These are phyloP conservation scores for Saksenaea oblongispora DNA, from an alignment of 371 early-diverging fungal genomes.

Conservation along the genomic window DNA sequence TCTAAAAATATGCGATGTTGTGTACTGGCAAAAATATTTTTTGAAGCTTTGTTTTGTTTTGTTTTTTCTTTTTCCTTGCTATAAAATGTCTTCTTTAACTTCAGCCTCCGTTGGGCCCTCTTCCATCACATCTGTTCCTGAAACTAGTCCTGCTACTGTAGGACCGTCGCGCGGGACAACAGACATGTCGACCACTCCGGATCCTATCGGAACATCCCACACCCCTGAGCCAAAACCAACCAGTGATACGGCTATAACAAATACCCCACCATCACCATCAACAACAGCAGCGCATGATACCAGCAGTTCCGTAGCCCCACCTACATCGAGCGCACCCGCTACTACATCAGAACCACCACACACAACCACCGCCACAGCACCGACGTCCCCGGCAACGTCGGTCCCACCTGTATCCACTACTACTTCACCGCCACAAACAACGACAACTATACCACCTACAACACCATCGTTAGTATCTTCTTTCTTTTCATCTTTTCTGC, in stretches of 20 bases:
- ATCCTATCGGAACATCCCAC: background rate
- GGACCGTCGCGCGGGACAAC: background rate
- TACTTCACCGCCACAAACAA: background rate
- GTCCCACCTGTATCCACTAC: background rate
- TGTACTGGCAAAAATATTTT: background rate
- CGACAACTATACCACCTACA: background rate
- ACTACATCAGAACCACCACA: background rate
- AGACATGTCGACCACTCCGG: background rate
- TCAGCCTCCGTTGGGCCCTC: background rate
- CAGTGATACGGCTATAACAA: background rate
- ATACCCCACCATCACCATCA: too few relatives aligned
- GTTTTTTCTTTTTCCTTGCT: background rate
- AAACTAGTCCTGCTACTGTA: background rate
- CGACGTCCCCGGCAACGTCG: background rate
- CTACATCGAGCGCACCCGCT: background rate
- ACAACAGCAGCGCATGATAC: background rate
- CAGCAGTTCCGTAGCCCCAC: slow-evolving; percentile 6
- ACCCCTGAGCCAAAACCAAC: background rate
- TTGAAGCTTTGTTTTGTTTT: background rate
- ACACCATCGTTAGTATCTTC: background rate
- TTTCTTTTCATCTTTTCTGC: background rate
- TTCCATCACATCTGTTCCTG: background rate
- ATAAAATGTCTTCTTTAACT: background rate
- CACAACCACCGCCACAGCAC: background rate
- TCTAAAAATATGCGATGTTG: background rate